Base-by-base conservation (phyloP, 2,329 filamentous ascomycete genomes). In the Ophiostoma novo-ulmi region DNA sequence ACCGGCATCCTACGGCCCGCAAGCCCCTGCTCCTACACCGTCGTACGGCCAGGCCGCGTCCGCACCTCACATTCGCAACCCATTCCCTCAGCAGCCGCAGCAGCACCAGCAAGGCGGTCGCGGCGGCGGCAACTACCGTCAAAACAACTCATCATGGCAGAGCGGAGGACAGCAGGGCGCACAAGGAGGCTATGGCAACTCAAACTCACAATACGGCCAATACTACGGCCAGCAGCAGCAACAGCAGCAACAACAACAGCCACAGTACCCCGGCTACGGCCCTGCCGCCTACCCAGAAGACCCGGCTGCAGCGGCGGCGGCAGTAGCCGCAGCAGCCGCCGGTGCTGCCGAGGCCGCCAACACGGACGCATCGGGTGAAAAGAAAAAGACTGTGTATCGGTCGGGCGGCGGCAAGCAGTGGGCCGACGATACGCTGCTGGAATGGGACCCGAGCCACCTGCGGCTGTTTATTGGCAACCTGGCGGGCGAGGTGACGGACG, bases 381-480 rank as follows among this genome's bases (percentile, higher is more conserved):
- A 90, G 77, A 88, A 91, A 76, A 94, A 94, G 81, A 99, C 95
- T 0, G 95, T 99, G 0, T 84, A 93, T 67, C 91, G 95, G 55
- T 87, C 91, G 73, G 95, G 94, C 68, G 95, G 95, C 73, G 95
- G 95, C 70, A 92, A 97, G 82, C 91, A 88, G 71, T 99, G 95
- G 95, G 90, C 91, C 35, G 95, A 99, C 78, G 85, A 91, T 71
- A 87, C 91, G 0, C 87, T 99, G 3, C 86, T 98, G 1, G 95
- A 98, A 79, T 99, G 95, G 95, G 94, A 98, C 77, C 94, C 94
- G 1, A 87, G 91, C 38, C 95, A 99, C 78, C 91, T 97, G 77
- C 92, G 95, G 48, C 88, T 99, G 63, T 98, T 98, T 79, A 93
- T 98, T 20, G 95, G 95, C 74, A 99, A 99, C 79, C 86, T 99